Conservation (phyloP, 2,329 filamentous ascomycete genomes). For the Whalleya microplaca region DNA sequence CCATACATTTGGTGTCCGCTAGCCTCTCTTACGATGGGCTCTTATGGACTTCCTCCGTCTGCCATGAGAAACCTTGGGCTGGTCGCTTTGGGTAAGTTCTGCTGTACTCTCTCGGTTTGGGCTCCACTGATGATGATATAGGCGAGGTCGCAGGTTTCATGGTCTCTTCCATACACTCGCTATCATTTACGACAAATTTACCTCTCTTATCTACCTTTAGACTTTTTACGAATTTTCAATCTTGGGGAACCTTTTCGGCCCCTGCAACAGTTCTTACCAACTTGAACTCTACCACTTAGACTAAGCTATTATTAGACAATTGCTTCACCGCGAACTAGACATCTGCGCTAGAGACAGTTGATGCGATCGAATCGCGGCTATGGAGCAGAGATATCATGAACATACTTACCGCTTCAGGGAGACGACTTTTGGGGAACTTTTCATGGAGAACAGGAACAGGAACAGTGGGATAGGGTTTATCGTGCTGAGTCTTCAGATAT, state of each 20-base stretch:
- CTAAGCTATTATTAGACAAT: slow-evolving; percentile 1
- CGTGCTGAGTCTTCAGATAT: too few relatives aligned
- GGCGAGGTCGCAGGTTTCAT: slow-evolving; percentile 33
- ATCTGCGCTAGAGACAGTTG: neutral
- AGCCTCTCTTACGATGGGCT: slow-evolving; percentile 37
- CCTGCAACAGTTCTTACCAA: neutral
- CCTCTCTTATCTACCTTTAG: slow-evolving; percentile 1
- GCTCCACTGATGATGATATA: slow-evolving; percentile 12
- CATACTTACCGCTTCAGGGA: too few relatives aligned
- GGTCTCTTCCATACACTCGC: slow-evolving; percentile 27
- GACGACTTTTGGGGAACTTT: too few relatives aligned
- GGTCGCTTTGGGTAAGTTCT: slow-evolving; percentile 32
- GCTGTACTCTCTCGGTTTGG: neutral
- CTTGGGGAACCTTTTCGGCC: neutral
- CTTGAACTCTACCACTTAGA: neutral
- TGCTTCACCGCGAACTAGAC: neutral
- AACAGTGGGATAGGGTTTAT: too few relatives aligned
- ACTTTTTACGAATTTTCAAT: slow-evolving; percentile 3
- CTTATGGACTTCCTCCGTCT: slow-evolving; percentile 39
- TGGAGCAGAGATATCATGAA: neutral
- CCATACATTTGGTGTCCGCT: slow-evolving; percentile 38
- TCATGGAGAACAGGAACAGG: too few relatives aligned
- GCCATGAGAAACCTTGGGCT: slow-evolving; percentile 34
- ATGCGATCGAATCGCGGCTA: neutral
- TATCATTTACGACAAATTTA: slow-evolving; percentile 5